Evolutionary conservation across 2,329 filamentous ascomycete species (phyloP).

Genomic region (Coniella lustricola): DNA sequence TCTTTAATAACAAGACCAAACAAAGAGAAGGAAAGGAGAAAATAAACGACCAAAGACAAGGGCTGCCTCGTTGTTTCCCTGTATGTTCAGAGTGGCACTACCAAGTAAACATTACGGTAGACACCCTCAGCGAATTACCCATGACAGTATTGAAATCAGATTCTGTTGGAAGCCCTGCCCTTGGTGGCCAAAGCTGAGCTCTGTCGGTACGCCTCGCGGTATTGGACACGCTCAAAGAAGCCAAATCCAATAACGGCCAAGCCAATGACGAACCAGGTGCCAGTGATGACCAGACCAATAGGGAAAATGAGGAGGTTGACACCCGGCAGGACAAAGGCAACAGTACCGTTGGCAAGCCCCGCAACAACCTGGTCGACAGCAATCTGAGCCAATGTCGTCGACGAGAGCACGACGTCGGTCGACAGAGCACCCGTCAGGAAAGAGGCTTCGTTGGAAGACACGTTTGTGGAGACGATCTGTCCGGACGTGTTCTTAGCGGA

Average conservation of each 20-base stretch:
- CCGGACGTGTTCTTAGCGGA: slow-evolving; percentile 48
- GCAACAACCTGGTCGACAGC: slow-evolving; percentile 42
- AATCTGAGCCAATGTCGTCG: slow-evolving; percentile 39
- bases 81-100: not conserved
- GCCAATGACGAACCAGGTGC: slow-evolving; percentile 54
- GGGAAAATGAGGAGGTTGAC: slow-evolving; percentile 63
- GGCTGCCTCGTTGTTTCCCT: not conserved
- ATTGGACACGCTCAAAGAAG: slow-evolving; percentile 59
- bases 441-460: slow-evolving; percentile 62
- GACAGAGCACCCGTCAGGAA: slow-evolving; percentile 69
- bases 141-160: slow-evolving; percentile 20
- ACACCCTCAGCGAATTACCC: not conserved
- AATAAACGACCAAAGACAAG: not conserved
- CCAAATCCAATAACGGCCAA: slow-evolving; percentile 54
- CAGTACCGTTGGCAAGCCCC: slow-evolving; percentile 41
- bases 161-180: slow-evolving; percentile 20
- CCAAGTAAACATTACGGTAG: not conserved
- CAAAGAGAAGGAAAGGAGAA: too few relatives aligned
- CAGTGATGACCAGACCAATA: slow-evolving; percentile 59
- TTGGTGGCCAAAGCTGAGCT: slow-evolving; percentile 38
- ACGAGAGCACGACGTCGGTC: slow-evolving; percentile 45
- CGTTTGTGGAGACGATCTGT: slow-evolving; percentile 50
- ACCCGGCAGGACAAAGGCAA: slow-evolving; percentile 64
- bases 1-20: not conserved
- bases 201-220: slow-evolving; percentile 55